Evolutionary conservation across 2,329 filamentous ascomycete genomes (phyloP).

Genomic region (Coniella lustricola): DNA sequence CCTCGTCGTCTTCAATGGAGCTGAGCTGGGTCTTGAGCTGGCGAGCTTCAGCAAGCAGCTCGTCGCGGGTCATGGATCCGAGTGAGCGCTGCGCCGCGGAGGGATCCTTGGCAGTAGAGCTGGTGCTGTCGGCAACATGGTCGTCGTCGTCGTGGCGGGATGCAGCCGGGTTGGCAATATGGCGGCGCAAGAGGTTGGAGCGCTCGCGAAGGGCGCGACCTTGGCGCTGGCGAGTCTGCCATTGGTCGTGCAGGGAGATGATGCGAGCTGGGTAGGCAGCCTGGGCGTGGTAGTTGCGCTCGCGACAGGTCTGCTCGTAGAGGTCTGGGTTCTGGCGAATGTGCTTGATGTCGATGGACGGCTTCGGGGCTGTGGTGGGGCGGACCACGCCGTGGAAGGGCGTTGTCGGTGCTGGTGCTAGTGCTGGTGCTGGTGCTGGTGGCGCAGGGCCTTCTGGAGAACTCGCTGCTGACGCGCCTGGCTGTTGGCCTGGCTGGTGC

Average conservation of each 20-base stretch:
- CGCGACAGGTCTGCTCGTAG: conserved; percentile 74
- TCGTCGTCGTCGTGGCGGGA: conserved; percentile 35
- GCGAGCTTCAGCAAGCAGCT: conserved; percentile 57
- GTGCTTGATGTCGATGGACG: conserved; percentile 75
- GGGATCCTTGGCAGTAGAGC: conserved; percentile 14
- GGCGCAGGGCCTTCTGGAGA: not conserved
- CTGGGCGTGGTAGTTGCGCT: conserved; percentile 69
- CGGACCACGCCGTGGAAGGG: conserved; percentile 25
- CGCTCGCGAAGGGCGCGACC: conserved; percentile 56
- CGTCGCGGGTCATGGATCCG: conserved; percentile 35
- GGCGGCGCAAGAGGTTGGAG: conserved; percentile 56
- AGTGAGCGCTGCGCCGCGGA: conserved; percentile 15
- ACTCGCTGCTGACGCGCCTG: not conserved
- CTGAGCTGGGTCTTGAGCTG: conserved; percentile 56
- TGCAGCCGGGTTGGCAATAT: conserved; percentile 46
- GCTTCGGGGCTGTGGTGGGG: conserved; percentile 69
- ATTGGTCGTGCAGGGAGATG: conserved; percentile 46
- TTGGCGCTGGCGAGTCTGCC: conserved; percentile 53
- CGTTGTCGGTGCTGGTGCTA: not conserved
- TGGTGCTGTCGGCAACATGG: conserved; percentile 16
- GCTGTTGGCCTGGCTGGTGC: conserved; percentile 10
- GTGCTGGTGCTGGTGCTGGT: conserved; percentile 13
- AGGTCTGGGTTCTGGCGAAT: conserved; percentile 79
- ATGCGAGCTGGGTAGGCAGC: conserved; percentile 50
- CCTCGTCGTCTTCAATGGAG: conserved; percentile 54